phyloP scores from a whole-genome alignment of 1,284 basidiomycete species.

The Cryptococcus sp. region DNA sequence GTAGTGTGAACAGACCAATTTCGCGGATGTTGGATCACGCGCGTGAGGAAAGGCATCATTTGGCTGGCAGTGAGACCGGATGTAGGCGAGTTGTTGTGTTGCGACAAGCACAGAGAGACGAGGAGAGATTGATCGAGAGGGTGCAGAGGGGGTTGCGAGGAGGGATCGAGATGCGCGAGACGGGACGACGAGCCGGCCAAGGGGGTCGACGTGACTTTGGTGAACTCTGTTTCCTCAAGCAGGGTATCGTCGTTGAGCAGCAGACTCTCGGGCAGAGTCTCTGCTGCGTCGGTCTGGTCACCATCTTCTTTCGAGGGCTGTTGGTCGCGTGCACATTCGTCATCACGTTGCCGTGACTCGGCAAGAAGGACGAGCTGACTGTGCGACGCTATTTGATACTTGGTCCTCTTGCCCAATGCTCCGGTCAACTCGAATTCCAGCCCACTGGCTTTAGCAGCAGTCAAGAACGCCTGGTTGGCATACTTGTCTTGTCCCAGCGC shows the following conservation, averaged over 20 bases:
- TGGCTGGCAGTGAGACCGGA: constrained; percentile 86
- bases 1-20: constrained; percentile 96
- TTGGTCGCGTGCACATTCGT: constrained; percentile 15
- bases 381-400: constrained; percentile 82
- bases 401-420: constrained; percentile 89
- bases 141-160: constrained; percentile 79
- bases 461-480: constrained; percentile 77
- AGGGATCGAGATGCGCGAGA: constrained; percentile 69
- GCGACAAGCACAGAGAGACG: constrained; percentile 82
- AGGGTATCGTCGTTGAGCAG: constrained; percentile 94
- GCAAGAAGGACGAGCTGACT: constrained; percentile 94
- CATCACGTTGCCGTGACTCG: constrained; percentile 67
- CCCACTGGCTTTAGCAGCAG: constrained; percentile 73
- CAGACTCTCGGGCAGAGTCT: constrained; percentile 71
- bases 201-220: constrained; percentile 50
- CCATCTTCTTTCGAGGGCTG: constrained; percentile 4
- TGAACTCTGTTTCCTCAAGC: constrained; percentile 90
- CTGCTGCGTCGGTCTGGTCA: constrained; percentile 6
- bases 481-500: constrained; percentile 67
- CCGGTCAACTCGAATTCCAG: constrained; percentile 91
- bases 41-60: constrained; percentile 83
- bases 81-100: constrained; percentile 80
- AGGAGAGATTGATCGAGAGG: constrained; percentile 90
- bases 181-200: constrained; percentile 47
- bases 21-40: constrained; percentile 78